Conservation (phyloP, 2,329 filamentous ascomycete species). For the Neonectria magnoliae region DNA sequence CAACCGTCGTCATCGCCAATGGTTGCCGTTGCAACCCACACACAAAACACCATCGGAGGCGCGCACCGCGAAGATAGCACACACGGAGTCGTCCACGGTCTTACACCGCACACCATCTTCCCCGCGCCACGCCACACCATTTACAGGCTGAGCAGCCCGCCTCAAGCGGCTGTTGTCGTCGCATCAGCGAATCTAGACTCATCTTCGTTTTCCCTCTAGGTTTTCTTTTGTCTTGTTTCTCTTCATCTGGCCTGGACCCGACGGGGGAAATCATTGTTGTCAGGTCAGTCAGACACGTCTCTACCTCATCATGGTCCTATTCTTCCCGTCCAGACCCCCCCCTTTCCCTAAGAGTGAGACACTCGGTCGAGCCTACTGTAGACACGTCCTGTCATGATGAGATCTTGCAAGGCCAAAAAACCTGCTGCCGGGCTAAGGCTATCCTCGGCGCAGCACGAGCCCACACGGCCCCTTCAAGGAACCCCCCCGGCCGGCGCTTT, state of each 20-base stretch:
- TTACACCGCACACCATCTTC: conserved; percentile 5
- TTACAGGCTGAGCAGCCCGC: conserved; percentile 4
- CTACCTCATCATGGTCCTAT: too few species aligned
- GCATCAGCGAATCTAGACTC: not conserved
- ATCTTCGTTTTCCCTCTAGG: not conserved
- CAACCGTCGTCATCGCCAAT: not conserved
- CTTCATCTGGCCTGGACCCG: not conserved
- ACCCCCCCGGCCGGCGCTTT: conserved; percentile 1
- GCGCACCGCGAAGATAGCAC: not conserved
- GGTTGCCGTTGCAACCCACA: conserved; percentile 2
- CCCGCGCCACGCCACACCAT: conserved; percentile 17
- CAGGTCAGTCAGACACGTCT: not conserved
- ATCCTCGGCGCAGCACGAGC: conserved; percentile 7
- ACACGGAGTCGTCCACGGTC: not conserved
- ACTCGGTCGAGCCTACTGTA: conserved; percentile 2
- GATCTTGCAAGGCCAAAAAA: not conserved
- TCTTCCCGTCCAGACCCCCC: too few species aligned
- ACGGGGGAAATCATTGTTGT: not conserved
- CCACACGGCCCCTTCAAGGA: not conserved
- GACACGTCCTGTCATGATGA: not conserved
- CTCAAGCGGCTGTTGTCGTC: conserved; percentile 6
- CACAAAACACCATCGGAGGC: not conserved
- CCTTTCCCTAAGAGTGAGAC: conserved; percentile 2
- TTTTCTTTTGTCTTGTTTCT: not conserved
- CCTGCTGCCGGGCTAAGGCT: not conserved